Evolutionary conservation across 257 asterid genomes (phyloP).

Genomic region (Ehretia macrophylla): DNA sequence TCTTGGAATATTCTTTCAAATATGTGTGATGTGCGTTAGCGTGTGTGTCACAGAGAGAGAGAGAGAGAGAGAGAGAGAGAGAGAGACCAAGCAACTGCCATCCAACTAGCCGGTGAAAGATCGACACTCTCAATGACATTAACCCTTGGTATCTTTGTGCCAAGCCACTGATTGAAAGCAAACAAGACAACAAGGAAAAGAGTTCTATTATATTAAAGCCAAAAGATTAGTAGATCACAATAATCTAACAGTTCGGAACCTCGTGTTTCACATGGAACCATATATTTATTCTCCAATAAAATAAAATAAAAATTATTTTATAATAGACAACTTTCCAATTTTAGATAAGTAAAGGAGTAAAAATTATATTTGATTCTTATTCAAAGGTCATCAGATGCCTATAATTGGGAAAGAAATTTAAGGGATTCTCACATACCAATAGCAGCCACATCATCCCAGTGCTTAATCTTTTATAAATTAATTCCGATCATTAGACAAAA

Average conservation of each 20-base stretch:
- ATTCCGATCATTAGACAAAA: neutral
- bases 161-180: slow-evolving; percentile 30
- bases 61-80: slow-evolving; percentile 7
- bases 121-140: slow-evolving; percentile 44
- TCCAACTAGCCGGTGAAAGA: no score
- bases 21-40: neutral
- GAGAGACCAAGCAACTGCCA: slow-evolving; percentile 48
- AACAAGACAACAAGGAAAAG: neutral
- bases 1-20: neutral
- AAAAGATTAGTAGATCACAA: neutral
- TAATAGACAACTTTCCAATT: neutral
- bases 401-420: slow-evolving; percentile 1
- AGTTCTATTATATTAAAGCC: neutral
- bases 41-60: neutral
- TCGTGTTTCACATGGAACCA: slow-evolving; percentile 5
- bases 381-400: slow-evolving; percentile 19
- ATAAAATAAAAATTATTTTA: neutral
- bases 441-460: neutral
- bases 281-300: neutral
- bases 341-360: neutral
- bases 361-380: slow-evolving; percentile 1
- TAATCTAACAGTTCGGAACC: slow-evolving; percentile 2
- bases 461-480: neutral
- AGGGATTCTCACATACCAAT: slow-evolving; percentile 12
- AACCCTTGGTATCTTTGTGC: slow-evolving; percentile 41